These are phyloP conservation scores for Gnomoniopsis sp. DNA, from an alignment of 2,329 filamentous ascomycete genomes.

Conservation along the genomic window DNA sequence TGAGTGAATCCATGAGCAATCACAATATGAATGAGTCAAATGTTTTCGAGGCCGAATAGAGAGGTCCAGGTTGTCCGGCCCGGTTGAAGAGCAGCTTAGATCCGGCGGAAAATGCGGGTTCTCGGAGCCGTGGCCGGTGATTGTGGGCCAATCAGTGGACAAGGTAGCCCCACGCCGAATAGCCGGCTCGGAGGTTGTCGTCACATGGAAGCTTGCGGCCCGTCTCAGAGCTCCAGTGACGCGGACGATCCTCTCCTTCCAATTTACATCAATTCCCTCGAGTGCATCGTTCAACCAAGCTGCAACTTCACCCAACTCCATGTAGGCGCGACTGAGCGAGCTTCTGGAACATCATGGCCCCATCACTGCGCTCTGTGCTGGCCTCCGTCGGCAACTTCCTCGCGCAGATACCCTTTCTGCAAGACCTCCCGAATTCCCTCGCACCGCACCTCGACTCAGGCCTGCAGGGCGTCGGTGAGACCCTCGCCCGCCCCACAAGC, in stretches of 20 bases:
- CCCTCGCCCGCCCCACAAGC: slow-evolving; percentile 3
- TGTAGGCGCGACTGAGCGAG: background rate
- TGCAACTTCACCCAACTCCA: slow-evolving; percentile 10
- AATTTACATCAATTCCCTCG: background rate
- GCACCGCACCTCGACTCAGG: slow-evolving; percentile 16
- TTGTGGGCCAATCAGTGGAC: slow-evolving; percentile 1
- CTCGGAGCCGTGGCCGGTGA: background rate
- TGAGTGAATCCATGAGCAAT: too few species aligned
- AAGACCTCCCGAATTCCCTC: slow-evolving; percentile 23
- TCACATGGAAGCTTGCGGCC: slow-evolving; percentile 1
- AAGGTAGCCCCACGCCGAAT: background rate
- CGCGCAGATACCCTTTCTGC: slow-evolving; percentile 29
- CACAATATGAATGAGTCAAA: too few species aligned
- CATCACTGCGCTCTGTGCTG: slow-evolving; percentile 27
- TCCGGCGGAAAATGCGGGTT: background rate
- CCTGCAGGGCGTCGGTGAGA: slow-evolving; percentile 17
- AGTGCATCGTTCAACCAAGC: background rate
- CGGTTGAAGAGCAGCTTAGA: too few species aligned
- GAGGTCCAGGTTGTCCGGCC: too few species aligned
- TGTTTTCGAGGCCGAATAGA: too few species aligned
- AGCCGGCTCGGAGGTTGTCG: background rate
- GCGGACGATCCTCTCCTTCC: background rate
- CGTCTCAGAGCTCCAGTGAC: background rate
- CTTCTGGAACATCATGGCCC: slow-evolving; percentile 17
- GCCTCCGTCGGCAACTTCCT: slow-evolving; percentile 32